Evolutionary conservation across 495 filamentous ascomycete species (phyloP).

Genomic region (Penicillium paxilli): DNA sequence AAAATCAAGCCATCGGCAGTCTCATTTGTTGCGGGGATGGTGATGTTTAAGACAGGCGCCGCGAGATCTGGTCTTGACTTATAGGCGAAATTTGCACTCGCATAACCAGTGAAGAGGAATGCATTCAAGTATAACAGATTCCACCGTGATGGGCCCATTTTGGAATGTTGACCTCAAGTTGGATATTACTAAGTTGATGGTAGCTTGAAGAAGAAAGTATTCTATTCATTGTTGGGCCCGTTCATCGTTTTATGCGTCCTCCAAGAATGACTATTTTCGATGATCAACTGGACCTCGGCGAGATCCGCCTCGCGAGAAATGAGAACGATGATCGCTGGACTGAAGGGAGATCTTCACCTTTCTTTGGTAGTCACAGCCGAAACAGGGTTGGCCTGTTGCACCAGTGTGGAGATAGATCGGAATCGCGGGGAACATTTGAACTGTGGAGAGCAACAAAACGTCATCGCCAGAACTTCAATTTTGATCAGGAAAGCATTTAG

Average conservation of each 20-base stretch:
- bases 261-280: background rate
- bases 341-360: background rate
- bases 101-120: constrained; percentile 3
- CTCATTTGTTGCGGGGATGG: constrained; percentile 41
- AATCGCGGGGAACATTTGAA: background rate
- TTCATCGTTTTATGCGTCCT: background rate
- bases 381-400: background rate
- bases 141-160: background rate
- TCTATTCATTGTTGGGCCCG: background rate
- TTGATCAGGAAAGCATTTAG: background rate
- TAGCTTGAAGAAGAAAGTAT: background rate
- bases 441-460: no score
- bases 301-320: background rate
- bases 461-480: background rate
- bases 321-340: background rate
- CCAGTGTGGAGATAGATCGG: background rate
- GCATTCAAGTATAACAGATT: background rate
- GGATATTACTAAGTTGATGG: background rate
- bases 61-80: constrained; percentile 48
- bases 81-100: constrained; percentile 15
- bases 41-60: constrained; percentile 50
- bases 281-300: background rate
- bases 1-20: constrained; percentile 48
- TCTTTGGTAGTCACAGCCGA: constrained; percentile 8
- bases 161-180: background rate